phyloP scores from a whole-genome alignment of 306 rosid genomes.

The Quercus suber region DNA sequence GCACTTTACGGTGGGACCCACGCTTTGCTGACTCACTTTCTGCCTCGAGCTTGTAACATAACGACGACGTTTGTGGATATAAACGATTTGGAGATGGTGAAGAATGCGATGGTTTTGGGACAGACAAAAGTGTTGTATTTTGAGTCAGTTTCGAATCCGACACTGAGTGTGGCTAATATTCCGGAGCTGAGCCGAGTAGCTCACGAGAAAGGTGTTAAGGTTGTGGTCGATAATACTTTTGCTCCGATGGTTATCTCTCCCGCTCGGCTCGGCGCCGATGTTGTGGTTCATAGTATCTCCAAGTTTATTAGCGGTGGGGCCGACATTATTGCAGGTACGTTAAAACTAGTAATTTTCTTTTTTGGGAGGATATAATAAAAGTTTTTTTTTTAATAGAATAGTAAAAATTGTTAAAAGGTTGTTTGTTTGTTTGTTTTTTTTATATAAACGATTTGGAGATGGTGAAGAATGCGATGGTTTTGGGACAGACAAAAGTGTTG shows the following conservation, averaged over 20 bases:
- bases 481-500: conserved; percentile 68
- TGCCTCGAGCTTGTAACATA: conserved; percentile 60
- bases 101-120: conserved; percentile 55
- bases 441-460: conserved; percentile 38
- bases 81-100: conserved; percentile 44
- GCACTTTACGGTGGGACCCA: conserved; percentile 88
- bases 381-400: too few relatives aligned
- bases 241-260: conserved; percentile 89
- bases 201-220: conserved; percentile 62
- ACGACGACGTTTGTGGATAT: conserved; percentile 69
- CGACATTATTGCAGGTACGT: conserved; percentile 85
- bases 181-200: conserved; percentile 68
- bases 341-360: not conserved
- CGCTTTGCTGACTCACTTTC: conserved; percentile 67
- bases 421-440: not conserved
- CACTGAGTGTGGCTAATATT: conserved; percentile 62
- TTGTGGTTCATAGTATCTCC: conserved; percentile 83
- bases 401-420: too few relatives aligned
- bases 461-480: conserved; percentile 54
- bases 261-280: conserved; percentile 85
- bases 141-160: conserved; percentile 75
- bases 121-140: conserved; percentile 68
- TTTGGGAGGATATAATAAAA: too few relatives aligned
- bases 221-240: conserved; percentile 92
- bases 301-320: conserved; percentile 97